Percentiles rank a stretch among this genome's conserved stretches.
Conservation (phyloP, 345 rosid genomes). For the Luvunga scandens region DNA sequence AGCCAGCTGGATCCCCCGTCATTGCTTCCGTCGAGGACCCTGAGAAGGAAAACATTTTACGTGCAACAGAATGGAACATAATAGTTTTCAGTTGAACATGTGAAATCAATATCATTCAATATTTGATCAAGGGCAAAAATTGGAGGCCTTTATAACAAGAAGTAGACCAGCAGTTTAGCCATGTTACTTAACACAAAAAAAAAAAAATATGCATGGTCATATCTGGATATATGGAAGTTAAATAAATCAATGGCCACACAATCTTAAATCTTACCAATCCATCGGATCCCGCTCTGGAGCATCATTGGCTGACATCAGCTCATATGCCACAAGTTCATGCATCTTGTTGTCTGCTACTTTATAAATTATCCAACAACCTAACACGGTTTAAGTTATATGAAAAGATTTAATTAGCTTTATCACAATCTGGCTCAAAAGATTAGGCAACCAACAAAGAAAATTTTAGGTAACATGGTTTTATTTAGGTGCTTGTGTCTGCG, state of each 20-base stretch:
- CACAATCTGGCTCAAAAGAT: not conserved
- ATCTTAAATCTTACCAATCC: constrained; percentile 61
- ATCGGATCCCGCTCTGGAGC: constrained; percentile 89
- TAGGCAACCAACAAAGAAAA: not conserved
- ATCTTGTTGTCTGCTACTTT: constrained; percentile 38
- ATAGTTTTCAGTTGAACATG: not conserved
- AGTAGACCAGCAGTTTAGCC: not conserved
- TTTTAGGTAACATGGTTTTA: not conserved
- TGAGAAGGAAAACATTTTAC: constrained; percentile 14
- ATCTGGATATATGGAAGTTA: not conserved
- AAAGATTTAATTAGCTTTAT: not conserved
- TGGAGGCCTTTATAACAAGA: not conserved
- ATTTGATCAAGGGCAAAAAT: not conserved
- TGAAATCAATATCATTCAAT: not conserved
- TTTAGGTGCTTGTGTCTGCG: not conserved
- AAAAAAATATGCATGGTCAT: not conserved
- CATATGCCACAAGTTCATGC: constrained; percentile 68
- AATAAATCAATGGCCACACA: not conserved
- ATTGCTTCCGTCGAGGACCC: constrained; percentile 83
- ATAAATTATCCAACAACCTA: constrained; percentile 81
- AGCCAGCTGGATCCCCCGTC: constrained; percentile 79
- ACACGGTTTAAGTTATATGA: no score
- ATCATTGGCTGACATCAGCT: constrained; percentile 89
- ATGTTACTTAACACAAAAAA: not conserved
- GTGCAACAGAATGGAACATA: not conserved